phyloP scores from a whole-genome alignment of 768 basidiomycete genomes.

The Brasilioporus rufonigricans region DNA sequence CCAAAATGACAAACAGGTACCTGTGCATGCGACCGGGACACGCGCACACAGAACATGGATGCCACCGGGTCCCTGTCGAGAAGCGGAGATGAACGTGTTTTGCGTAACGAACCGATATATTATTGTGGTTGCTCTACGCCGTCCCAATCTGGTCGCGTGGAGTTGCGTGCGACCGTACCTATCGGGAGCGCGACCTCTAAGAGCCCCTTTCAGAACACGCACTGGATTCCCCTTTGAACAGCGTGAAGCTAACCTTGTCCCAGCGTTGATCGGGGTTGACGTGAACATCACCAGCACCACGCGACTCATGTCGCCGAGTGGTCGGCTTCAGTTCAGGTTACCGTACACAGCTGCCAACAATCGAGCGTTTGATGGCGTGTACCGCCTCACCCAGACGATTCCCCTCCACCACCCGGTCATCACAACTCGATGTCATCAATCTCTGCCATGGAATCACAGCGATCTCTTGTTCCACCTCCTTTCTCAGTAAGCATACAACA shows the following conservation, averaged over 20 bases:
- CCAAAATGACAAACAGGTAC: conserved; percentile 17
- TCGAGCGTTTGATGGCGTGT: neutral
- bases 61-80: conserved; percentile 15
- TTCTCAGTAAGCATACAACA: conserved; percentile 10
- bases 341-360: conserved; percentile 20
- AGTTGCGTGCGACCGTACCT: conserved; percentile 12
- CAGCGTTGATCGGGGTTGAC: conserved; percentile 21
- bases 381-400: neutral
- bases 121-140: conserved; percentile 18
- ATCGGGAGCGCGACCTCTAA: conserved; percentile 14
- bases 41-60: neutral
- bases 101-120: conserved; percentile 7
- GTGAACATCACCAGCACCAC: conserved; percentile 9
- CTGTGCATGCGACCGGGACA: neutral
- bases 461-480: conserved; percentile 2
- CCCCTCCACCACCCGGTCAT: neutral
- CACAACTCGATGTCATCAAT: neutral
- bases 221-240: conserved; percentile 18
- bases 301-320: conserved; percentile 5
- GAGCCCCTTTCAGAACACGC: conserved; percentile 15
- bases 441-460: conserved; percentile 4
- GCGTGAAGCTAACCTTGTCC: conserved; percentile 35
- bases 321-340: conserved; percentile 13
- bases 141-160: conserved; percentile 16
- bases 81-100: conserved; percentile 27